Evolutionary conservation across 2,329 filamentous ascomycete species (phyloP), one percentile per base, ranked within the genome.

Genomic region (Cladosporium sp.): DNA sequence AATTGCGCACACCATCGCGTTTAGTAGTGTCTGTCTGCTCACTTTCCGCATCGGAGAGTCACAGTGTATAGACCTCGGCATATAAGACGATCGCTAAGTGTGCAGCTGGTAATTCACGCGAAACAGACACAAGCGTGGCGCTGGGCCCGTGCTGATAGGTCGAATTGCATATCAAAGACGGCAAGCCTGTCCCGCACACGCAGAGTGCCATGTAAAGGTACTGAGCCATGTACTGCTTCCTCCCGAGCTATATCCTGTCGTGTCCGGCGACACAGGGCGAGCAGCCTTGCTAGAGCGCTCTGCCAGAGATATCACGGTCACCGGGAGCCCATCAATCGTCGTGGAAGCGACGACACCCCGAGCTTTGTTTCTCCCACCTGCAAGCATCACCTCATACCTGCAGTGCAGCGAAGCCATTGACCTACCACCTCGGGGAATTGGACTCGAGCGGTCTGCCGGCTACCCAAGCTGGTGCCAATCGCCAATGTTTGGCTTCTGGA

Each of bases 131-230:
- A 38, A 16, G 43, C 32, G 32, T 38, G 43, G 33, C 33, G 27
- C 15, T 9, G 12, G 36, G 43, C 18, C 43, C 43, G 43, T 48
- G 43, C 43, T 46, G 43, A 46, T 46, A 38, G 43, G 43, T 25
- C 33, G 43, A 40, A 32, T 39, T 48, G 43, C 43, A 48, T 48
- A 40, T 48, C 43, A 30, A 39, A 46, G 25, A 48, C 35, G 43
- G 43, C 35, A 48, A 25, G 43, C 35, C 25, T 20, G 25, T 48
- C 43, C 43, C 43, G 43, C 27, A 38, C 16, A 11, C 29, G 22
- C 22, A 27, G 22, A 27, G 22, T 27, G 22, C 22, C 9, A 9
- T 27, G 29, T 35, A 7, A n/a, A 18, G 19, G 32, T 38, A 38
- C 32, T 22, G 29, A n/a, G n/a, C 29, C 33, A 20, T 45, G 42